A percentile compares a stretch with the other conserved stretches of the same genome.
phyloP scores from a whole-genome alignment of 2,329 filamentous ascomycete species.

The Xylariomycetidae sp. region DNA sequence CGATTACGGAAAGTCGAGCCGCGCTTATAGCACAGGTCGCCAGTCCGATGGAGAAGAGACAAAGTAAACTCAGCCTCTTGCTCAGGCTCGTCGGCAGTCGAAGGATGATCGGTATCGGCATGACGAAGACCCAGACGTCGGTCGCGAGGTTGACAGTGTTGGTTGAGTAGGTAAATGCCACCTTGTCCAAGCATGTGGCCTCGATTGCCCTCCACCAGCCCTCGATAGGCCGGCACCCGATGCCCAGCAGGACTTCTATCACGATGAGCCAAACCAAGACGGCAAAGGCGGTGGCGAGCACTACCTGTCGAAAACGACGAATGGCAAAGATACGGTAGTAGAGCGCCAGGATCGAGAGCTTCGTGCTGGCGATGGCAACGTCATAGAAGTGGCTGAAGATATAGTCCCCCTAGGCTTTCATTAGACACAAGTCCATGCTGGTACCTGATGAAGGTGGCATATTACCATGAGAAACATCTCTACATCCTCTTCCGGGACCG shows the following conservation, averaged over 20 bases:
- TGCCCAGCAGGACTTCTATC: constrained; percentile 19
- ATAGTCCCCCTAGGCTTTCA: constrained; percentile 26
- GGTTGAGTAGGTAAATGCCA: constrained; percentile 22
- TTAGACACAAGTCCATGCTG: too few species aligned
- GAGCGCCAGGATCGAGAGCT: constrained; percentile 22
- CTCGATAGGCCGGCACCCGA: constrained; percentile 21
- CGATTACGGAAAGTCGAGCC: constrained; percentile 17
- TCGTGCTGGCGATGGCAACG: constrained; percentile 21
- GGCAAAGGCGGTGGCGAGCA: constrained; percentile 10
- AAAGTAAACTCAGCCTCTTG: constrained; percentile 17
- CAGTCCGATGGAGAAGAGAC: constrained; percentile 21
- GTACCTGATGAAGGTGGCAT: too few species aligned
- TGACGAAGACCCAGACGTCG: constrained; percentile 23
- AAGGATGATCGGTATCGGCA: constrained; percentile 22
- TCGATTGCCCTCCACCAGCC: constrained; percentile 19
- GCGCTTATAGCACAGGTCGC: constrained; percentile 21
- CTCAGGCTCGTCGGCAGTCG: constrained; percentile 12
- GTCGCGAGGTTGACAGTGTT: constrained; percentile 21
- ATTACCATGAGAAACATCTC: constrained; percentile 18
- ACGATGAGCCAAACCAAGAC: constrained; percentile 19
- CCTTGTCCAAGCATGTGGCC: constrained; percentile 16
- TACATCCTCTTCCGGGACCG: constrained; percentile 10
- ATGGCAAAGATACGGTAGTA: constrained; percentile 22
- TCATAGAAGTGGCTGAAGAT: constrained; percentile 25
- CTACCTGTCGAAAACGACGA: constrained; percentile 9